phyloP scores from a whole-genome alignment of 108 stramenopile genomes.

The Pseudonitzschia delicatissima region DNA sequence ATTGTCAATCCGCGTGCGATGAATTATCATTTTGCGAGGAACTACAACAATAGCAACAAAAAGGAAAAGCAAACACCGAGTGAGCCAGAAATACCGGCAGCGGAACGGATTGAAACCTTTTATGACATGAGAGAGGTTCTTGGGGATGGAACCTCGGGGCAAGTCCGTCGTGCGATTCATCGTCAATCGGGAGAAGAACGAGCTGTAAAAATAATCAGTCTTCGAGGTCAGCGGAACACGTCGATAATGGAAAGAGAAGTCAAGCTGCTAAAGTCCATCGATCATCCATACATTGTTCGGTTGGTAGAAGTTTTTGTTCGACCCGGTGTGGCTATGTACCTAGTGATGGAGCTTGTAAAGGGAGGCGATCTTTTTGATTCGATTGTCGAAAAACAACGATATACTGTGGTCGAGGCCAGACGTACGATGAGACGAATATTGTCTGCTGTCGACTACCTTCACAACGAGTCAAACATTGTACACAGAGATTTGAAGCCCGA shows the following conservation, averaged over 20 bases:
- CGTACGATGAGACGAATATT: conserved; percentile 72
- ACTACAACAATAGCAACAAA: conserved; percentile 12
- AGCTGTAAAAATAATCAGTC: conserved; percentile 91
- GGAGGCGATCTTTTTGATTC: conserved; percentile 96
- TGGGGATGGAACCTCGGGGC: conserved; percentile 89
- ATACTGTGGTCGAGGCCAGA: conserved; percentile 77
- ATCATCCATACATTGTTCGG: conserved; percentile 92
- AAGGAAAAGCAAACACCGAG: background rate
- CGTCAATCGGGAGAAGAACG: conserved; percentile 76
- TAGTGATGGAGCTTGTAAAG: conserved; percentile 85
- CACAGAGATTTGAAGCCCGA: conserved; percentile 94
- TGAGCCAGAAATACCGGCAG: background rate
- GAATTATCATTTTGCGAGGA: conserved; percentile 20
- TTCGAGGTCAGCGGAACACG: conserved; percentile 31
- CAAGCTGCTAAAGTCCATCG: conserved; percentile 68
- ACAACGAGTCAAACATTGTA: conserved; percentile 66
- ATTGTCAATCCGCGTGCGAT: conserved; percentile 42
- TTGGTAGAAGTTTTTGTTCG: conserved; percentile 83
- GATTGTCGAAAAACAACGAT: conserved; percentile 76
- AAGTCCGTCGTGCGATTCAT: conserved; percentile 86
- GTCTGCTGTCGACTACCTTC: conserved; percentile 75
- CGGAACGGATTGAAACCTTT: conserved; percentile 64
- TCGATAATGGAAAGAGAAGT: conserved; percentile 54
- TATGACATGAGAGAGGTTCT: conserved; percentile 89
- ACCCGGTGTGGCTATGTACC: conserved; percentile 60